A percentile compares a stretch with the other conserved stretches of the same genome.
These are phyloP conservation scores for Cardamine chenopodiifolia DNA, from an alignment of 345 rosid species.

Conservation along the genomic window DNA sequence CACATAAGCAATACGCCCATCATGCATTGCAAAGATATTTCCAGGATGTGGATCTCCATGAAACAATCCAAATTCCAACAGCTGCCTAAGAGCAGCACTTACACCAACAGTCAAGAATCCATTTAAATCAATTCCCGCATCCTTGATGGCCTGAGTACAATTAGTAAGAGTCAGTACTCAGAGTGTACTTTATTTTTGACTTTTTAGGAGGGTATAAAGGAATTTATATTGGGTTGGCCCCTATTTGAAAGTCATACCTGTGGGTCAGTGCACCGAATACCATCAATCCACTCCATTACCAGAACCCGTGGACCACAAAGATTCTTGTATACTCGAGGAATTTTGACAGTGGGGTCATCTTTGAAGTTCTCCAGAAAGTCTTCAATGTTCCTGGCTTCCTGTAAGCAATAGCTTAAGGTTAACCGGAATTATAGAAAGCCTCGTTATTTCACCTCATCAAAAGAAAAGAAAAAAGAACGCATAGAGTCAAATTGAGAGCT, in stretches of 20 bases:
- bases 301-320: conserved; percentile 92
- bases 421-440: conserved; percentile 18
- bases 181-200: conserved; percentile 7
- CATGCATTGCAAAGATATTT: conserved; percentile 94
- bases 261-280: conserved; percentile 94
- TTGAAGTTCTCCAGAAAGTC: conserved; percentile 93
- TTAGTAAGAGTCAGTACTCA: conserved; percentile 26
- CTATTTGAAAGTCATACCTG: conserved; percentile 56
- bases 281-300: conserved; percentile 99
- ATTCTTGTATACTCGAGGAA: conserved; percentile 80
- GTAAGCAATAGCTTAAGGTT: conserved; percentile 25
- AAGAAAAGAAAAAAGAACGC: neutral
- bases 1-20: conserved; percentile 97
- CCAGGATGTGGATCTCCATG: conserved; percentile 99
- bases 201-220: conserved; percentile 24
- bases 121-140: conserved; percentile 83
- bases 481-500: conserved; percentile 22
- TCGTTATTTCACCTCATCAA: conserved; percentile 5
- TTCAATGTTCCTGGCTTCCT: conserved; percentile 97
- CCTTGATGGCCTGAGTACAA: conserved; percentile 74
- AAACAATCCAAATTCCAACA: conserved; percentile 91
- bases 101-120: conserved; percentile 96
- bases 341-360: conserved; percentile 93
- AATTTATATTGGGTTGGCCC: conserved; percentile 18
- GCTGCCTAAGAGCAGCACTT: conserved; percentile 93